A percentile compares a stretch with the other conserved stretches of the same genome.
phyloP scores from a whole-genome alignment of 805 yeast genomes.

The Geotrichum ghanense region DNA sequence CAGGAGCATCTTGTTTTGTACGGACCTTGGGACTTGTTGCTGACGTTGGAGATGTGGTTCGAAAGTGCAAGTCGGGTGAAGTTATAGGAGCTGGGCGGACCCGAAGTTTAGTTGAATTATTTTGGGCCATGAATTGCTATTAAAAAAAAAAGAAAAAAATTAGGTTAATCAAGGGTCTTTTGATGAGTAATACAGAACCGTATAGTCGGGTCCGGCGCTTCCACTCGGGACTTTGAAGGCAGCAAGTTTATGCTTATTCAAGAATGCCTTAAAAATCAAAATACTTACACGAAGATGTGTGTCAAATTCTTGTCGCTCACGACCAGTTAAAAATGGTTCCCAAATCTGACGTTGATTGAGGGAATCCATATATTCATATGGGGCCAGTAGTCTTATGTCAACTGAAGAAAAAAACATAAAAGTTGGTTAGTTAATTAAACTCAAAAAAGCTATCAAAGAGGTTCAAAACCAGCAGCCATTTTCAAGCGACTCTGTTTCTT shows the following conservation, averaged over 20 bases:
- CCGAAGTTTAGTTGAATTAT: conserved; percentile 14
- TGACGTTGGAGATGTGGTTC: neutral
- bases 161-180: too few species aligned
- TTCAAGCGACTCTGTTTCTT: too few species aligned
- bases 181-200: too few species aligned
- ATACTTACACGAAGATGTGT: conserved; percentile 17
- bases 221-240: too few species aligned
- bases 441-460: too few species aligned
- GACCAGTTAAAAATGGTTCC: conserved; percentile 21
- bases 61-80: neutral
- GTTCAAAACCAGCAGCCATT: too few species aligned
- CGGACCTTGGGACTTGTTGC: neutral
- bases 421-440: too few species aligned
- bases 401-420: too few species aligned
- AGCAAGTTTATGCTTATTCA: too few species aligned
- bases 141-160: too few species aligned
- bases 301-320: conserved; percentile 21
- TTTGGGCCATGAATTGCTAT: conserved; percentile 16
- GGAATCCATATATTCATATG: conserved; percentile 21
- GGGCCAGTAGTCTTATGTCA: conserved; percentile 14
- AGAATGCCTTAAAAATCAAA: too few species aligned
- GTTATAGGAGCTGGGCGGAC: conserved; percentile 24
- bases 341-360: conserved; percentile 21
- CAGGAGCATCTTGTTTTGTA: neutral
- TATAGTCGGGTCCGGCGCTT: too few species aligned